Percentiles rank a stretch among this genome's conserved stretches.
phyloP scores from a whole-genome alignment of 305 asterid species.

The Salvia sclarea region DNA sequence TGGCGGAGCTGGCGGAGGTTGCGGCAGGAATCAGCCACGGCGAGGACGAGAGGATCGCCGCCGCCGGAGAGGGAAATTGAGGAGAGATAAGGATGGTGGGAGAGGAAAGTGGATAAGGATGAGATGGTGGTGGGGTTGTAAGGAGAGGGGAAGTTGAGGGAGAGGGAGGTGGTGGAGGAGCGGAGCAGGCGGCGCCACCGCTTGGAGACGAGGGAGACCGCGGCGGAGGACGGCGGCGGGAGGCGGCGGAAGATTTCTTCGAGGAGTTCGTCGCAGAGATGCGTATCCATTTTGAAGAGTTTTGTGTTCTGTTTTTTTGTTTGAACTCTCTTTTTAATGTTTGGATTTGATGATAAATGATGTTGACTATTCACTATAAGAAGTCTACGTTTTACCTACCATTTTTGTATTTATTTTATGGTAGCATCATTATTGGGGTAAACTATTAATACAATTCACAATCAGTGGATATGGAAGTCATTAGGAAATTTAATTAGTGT shows the following conservation, averaged over 20 bases:
- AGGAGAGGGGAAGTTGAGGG: conserved; percentile 43
- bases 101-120: conserved; percentile 44
- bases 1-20: conserved; percentile 50
- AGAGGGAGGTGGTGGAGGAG: conserved; percentile 53
- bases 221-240: conserved; percentile 53
- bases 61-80: conserved; percentile 41
- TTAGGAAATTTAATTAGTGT: not conserved
- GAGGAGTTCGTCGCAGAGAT: conserved; percentile 72
- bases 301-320: not conserved
- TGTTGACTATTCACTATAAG: not conserved
- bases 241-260: conserved; percentile 80
- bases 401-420: not conserved
- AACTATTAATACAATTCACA: not conserved
- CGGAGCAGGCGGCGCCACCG: conserved; percentile 68
- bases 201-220: conserved; percentile 62
- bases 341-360: not conserved
- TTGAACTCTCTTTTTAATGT: not conserved
- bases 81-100: conserved; percentile 46
- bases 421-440: not conserved
- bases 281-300: conserved; percentile 44
- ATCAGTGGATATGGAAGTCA: not conserved
- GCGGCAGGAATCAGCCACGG: conserved; percentile 55
- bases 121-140: conserved; percentile 34
- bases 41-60: conserved; percentile 36
- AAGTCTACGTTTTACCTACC: conserved; percentile 22